These are phyloP conservation scores for Thelephora aurantiotincta DNA, from an alignment of 768 basidiomycete species.

Conservation along the genomic window DNA sequence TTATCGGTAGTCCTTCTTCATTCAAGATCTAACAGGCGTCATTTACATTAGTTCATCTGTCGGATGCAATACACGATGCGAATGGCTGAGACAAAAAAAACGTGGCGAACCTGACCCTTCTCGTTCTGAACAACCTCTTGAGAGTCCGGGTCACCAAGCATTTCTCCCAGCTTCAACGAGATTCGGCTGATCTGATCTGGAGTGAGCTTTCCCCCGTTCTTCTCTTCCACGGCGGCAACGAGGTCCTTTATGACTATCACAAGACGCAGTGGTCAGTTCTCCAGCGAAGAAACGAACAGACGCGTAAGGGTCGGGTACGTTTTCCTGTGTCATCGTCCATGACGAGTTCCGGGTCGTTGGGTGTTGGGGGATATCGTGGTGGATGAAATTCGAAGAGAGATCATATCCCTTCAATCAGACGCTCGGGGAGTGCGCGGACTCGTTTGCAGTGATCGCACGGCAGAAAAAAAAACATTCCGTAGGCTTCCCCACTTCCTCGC, in stretches of 20 bases:
- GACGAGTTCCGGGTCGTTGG: too few species aligned
- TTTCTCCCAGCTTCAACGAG: conserved; percentile 43
- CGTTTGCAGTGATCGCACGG: too few species aligned
- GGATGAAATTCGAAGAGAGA: too few species aligned
- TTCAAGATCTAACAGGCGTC: conserved; percentile 40
- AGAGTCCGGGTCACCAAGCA: conserved; percentile 31
- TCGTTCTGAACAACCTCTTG: conserved; percentile 28
- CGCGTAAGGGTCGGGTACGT: background rate
- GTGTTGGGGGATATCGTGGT: too few species aligned
- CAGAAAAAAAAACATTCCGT: conserved; percentile 1
- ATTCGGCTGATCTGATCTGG: conserved; percentile 37
- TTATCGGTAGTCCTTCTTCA: conserved; percentile 68
- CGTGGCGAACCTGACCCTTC: conserved; percentile 46
- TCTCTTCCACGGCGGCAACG: too few species aligned
- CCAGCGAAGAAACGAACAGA: background rate
- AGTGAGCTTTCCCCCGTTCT: conserved; percentile 17
- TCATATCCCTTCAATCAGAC: too few species aligned
- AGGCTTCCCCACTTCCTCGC: conserved; percentile 2
- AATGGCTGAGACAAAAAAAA: conserved; percentile 1
- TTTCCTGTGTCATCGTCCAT: background rate
- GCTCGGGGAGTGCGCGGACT: too few species aligned
- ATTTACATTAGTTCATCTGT: conserved; percentile 7
- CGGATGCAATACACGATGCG: too few species aligned
- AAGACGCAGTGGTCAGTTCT: too few species aligned
- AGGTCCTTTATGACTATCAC: too few species aligned